Evolutionary conservation across 2,329 filamentous ascomycete species (phyloP), one percentile per base, ranked within the genome.

Genomic region (Verticillium isaacii): DNA sequence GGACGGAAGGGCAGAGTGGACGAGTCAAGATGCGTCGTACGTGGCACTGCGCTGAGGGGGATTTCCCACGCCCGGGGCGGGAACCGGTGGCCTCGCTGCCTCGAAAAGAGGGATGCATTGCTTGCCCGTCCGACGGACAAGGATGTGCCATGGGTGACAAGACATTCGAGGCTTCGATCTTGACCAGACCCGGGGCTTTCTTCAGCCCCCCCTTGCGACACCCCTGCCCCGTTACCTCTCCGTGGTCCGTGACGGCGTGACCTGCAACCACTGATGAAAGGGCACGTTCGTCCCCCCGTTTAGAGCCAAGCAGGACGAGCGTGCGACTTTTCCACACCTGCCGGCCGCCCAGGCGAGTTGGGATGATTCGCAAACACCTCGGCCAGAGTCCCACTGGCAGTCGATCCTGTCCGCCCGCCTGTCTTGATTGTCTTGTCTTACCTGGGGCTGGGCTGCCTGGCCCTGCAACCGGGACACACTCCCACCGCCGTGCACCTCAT

Each of bases 101-200:
- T 50, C 45, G 19, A 50, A 56, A 56, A 25, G 54, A 34, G 54
- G 54, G 54, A 50, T 50, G 45, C 45, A 50, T 50, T 50, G 45
- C 45, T 50, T n/a, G 11, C 17, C n/a, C 19, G 17, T 41, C 45
- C 45, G 19, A 50, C 19, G 19, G 19, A 23, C 54, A 56, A 56
- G 54, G 54, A 56, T 56, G 54, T 32, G 54, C 54, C 54, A 56
- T 56, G 54, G 45, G n/a, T 50, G 45, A 50, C 45, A 50, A 50
- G 45, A 50, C 45, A 50, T 50, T 50, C 45, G 45, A 50, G 54
- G 59, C 61, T 65, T 65, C 64, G 64, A 66, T 66, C 64, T 66
- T 63, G 61, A 65, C 63, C 60, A 63, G 64, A 61, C 59, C 63
- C 64, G 64, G 64, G 64, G 63, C 60, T 63, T 65, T 66, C 64